phyloP scores from a whole-genome alignment of 2,329 filamentous ascomycete genomes.

The Ophiostoma australiae region DNA sequence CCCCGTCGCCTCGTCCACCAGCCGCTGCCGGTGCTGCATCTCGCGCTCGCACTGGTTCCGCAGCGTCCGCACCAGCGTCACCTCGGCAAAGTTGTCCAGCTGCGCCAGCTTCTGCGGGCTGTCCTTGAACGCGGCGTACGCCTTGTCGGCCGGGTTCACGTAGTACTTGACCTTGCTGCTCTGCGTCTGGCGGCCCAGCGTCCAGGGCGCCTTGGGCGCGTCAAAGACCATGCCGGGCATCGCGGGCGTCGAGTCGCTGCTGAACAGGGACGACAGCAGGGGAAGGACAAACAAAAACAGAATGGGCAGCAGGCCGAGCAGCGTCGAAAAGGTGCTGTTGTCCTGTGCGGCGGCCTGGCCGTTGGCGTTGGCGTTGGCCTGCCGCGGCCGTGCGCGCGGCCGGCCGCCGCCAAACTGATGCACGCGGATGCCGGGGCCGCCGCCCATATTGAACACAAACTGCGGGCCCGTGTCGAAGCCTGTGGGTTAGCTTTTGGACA shows the following conservation, averaged over 20 bases:
- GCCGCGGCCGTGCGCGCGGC: conserved; percentile 67
- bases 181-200: conserved; percentile 61
- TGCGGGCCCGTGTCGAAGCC: conserved; percentile 73
- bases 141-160: conserved; percentile 72
- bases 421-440: conserved; percentile 83
- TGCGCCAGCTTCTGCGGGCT: conserved; percentile 63
- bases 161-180: conserved; percentile 76
- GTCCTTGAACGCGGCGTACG: conserved; percentile 47
- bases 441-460: conserved; percentile 93
- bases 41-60: conserved; percentile 71
- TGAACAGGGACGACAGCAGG: conserved; percentile 74
- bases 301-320: conserved; percentile 78
- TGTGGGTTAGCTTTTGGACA: conserved; percentile 28
- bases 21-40: conserved; percentile 56
- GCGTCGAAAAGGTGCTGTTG: conserved; percentile 46
- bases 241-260: conserved; percentile 47
- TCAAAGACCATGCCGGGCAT: conserved; percentile 75
- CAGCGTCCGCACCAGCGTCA: conserved; percentile 63
- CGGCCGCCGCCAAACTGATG: conserved; percentile 86
- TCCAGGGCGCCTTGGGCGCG: conserved; percentile 63
- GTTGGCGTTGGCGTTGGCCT: conserved; percentile 33
- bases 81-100: conserved; percentile 74
- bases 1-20: conserved; percentile 74
- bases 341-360: conserved; percentile 42
- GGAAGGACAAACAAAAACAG: conserved; percentile 84